Evolutionary conservation across 192 early-diverging fungal species (phyloP), one percentile per base, ranked within the genome.

Genomic region (Pilaira anomala): DNA sequence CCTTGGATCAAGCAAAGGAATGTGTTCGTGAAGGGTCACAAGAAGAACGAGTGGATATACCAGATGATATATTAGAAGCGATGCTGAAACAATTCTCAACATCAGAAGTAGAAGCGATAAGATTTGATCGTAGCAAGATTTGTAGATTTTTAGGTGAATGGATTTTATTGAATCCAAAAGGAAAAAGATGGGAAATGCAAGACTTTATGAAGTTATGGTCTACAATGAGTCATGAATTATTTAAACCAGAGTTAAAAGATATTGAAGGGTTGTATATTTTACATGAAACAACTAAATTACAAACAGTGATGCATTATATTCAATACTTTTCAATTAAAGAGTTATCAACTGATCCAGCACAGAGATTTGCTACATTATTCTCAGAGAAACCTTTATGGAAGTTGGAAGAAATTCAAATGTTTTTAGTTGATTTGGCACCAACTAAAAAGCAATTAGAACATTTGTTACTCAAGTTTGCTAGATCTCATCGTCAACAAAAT

Each of bases 391-490:
- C 33, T 5, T 68, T 76, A 26, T 83, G 80, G 80, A 62, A 66
- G 22, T 67, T 54, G 3, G 75, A 71, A 12, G 80, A 83, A 19
- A 77, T 83, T 19, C 48, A 64, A 2, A 78, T 78, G 1, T 83
- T 74, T 48, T 48, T 83, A 42, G 46, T 69, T 2, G 78, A 83
- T 39, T 36, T 83, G n/a, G 80, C 77, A 18, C 51, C 70, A 29
- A 78, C 76, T 36, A 54, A 67, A 16, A 82, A 82, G 52, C 70
- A 79, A 54, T 58, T 75, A 6, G 76, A 83, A 36, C 25, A 69
- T 11, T 40, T 83, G 7, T 44, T 83, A 1, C 46, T 83, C 2
- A 83, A 83, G 54, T 77, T 74, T 51, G 75, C 80, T 4, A n/a
- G 79, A 22, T 71, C 63, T 48, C 76, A 74, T 6, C 78, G 76